Evolutionary conservation across 306 rosid species (phyloP).

Genomic region (Ceratonia siliqua): DNA sequence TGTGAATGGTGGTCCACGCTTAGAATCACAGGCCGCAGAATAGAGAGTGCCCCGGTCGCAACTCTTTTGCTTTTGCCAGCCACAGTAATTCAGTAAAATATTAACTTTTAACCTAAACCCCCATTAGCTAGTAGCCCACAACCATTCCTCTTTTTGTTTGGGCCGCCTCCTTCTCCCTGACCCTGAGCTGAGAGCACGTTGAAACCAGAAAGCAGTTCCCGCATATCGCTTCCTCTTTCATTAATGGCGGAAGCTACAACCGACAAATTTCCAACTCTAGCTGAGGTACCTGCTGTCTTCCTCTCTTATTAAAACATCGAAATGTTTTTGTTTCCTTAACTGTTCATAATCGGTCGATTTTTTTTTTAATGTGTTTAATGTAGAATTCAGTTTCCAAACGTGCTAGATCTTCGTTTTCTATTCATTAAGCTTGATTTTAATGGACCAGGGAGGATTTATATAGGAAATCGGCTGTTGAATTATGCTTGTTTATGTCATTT

Average conservation of each 20-base stretch:
- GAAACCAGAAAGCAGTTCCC: conserved; percentile 1
- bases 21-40: too few species aligned
- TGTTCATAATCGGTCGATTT: conserved; percentile 3
- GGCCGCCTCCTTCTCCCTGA: conserved; percentile 7
- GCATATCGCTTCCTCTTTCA: conserved; percentile 39
- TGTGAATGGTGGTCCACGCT: neutral
- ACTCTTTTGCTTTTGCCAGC: neutral
- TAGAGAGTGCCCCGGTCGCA: too few species aligned
- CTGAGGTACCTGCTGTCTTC: conserved; percentile 55
- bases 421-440: neutral
- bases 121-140: neutral
- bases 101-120: neutral
- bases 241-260: conserved; percentile 74
- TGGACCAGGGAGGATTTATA: neutral
- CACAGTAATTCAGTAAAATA: neutral
- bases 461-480: too few species aligned
- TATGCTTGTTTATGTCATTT: neutral
- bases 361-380: neutral
- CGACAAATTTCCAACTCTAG: conserved; percentile 53
- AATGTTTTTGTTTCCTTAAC: neutral
- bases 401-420: conserved; percentile 14
- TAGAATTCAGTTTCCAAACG: neutral
- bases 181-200: too few species aligned
- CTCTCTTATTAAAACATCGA: neutral
- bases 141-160: neutral